phyloP scores from a whole-genome alignment of 2,329 filamentous ascomycete species.

The Diplodia intermedia region DNA sequence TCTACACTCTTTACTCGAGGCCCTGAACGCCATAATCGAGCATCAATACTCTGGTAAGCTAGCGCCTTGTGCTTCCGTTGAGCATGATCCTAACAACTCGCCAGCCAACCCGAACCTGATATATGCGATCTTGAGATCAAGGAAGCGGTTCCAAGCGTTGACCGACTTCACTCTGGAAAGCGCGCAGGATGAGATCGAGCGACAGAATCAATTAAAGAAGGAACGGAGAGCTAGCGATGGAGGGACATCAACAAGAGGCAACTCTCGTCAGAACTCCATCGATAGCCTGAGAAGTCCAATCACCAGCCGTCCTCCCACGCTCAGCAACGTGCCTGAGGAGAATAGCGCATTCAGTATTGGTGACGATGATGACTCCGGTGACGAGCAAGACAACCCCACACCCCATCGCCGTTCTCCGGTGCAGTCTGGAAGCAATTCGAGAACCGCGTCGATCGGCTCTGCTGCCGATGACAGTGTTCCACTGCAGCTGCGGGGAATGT shows the following conservation, averaged over 20 bases:
- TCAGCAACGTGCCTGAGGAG: conserved; percentile 77
- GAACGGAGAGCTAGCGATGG: conserved; percentile 50
- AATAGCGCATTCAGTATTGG: conserved; percentile 87
- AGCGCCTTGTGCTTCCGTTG: too few species aligned
- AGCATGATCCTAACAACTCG: conserved; percentile 13
- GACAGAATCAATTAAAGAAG: conserved; percentile 74
- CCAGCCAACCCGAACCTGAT: conserved; percentile 82
- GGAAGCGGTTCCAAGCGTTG: conserved; percentile 82
- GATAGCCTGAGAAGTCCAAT: conserved; percentile 73
- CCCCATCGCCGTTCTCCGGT: conserved; percentile 35
- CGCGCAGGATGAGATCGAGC: conserved; percentile 88
- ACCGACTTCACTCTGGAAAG: conserved; percentile 90
- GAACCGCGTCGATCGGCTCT: conserved; percentile 72
- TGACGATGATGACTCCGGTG: conserved; percentile 74
- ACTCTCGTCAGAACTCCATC: conserved; percentile 63
- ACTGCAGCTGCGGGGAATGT: conserved; percentile 86
- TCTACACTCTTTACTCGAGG: conserved; percentile 81
- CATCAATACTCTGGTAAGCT: conserved; percentile 78
- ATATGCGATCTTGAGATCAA: conserved; percentile 78
- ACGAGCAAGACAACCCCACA: conserved; percentile 59
- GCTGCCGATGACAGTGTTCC: conserved; percentile 80
- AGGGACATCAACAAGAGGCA: conserved; percentile 48
- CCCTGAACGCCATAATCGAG: conserved; percentile 87
- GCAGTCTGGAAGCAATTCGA: conserved; percentile 54
- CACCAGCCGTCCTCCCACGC: conserved; percentile 60